Conservation (phyloP, 1,284 basidiomycete genomes). For the Moesziomyces globuligerus region DNA sequence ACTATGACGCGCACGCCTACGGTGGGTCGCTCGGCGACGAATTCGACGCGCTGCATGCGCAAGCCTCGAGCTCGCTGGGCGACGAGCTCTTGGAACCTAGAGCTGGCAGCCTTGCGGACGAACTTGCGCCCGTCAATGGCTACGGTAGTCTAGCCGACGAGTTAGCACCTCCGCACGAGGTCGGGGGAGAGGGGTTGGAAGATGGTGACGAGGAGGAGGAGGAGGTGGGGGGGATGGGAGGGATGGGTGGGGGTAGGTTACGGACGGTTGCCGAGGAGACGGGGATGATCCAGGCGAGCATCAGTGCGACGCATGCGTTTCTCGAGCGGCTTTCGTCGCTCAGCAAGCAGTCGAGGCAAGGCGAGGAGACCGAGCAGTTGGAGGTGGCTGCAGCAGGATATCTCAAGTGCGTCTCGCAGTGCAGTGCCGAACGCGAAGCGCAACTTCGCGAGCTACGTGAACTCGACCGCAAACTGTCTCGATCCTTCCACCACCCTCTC, state of each 20-base stretch:
- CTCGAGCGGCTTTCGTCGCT: slow-evolving; percentile 3
- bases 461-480: slow-evolving; percentile 11
- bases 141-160: no score
- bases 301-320: slow-evolving; percentile 9
- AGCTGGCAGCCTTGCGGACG: slow-evolving; percentile 10
- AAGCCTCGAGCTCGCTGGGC: background rate
- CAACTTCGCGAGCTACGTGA: slow-evolving; percentile 51
- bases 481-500: background rate
- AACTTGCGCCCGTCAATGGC: slow-evolving; percentile 1
- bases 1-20: background rate
- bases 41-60: slow-evolving; percentile 2
- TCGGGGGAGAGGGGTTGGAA: background rate
- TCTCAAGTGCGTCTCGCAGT: slow-evolving; percentile 29
- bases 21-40: slow-evolving; percentile 8
- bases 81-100: background rate
- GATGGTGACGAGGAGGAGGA: no score
- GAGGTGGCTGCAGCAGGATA: slow-evolving; percentile 19
- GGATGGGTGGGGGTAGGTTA: background rate
- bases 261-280: background rate
- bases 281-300: slow-evolving; percentile 3
- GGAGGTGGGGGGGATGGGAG: no score
- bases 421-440: slow-evolving; percentile 23
- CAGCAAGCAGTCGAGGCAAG: background rate
- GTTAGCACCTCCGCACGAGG: no score
- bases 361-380: slow-evolving; percentile 22